These are phyloP conservation scores for Ormosia emarginata DNA, from an alignment of 306 rosid genomes.

Conservation along the genomic window DNA sequence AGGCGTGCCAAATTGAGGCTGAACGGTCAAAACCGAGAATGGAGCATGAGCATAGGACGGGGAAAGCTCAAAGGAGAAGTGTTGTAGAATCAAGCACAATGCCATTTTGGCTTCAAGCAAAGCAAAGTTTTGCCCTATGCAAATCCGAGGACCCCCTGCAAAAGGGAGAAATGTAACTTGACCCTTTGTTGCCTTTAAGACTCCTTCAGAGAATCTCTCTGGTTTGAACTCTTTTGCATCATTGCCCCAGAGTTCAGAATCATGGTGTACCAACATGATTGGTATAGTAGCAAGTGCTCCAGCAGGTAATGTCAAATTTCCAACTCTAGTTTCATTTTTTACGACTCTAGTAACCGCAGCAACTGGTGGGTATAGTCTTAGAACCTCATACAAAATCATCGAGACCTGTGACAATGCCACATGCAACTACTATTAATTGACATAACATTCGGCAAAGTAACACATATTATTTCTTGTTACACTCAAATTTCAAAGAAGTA, in stretches of 20 bases:
- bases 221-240: constrained; percentile 24
- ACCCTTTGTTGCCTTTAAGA: constrained; percentile 18
- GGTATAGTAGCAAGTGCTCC: not conserved
- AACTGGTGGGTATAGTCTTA: constrained; percentile 38
- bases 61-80: constrained; percentile 30
- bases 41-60: constrained; percentile 35
- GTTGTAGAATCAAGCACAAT: constrained; percentile 27
- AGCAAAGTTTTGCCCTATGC: constrained; percentile 27
- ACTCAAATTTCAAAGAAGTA: no score
- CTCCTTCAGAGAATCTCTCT: constrained; percentile 28
- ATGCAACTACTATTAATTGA: no score
- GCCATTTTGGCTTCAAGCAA: constrained; percentile 34
- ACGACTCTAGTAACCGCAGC: not conserved
- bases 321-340: constrained; percentile 11
- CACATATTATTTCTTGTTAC: no score
- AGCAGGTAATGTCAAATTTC: not conserved
- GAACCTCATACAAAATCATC: constrained; percentile 41
- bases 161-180: constrained; percentile 18
- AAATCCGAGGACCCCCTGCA: constrained; percentile 10
- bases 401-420: constrained; percentile 26
- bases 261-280: not conserved
- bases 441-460: no score
- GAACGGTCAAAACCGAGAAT: not conserved
- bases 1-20: constrained; percentile 31
- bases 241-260: constrained; percentile 15